Conservation (phyloP, 345 rosid genomes). For the Citrus sinensis region DVS_A1.0 CM039162.1:5399501-5400000, state of each 20-base stretch:
- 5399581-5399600: too few species aligned
- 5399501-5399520: too few species aligned
- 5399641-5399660: too few species aligned
- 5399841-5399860: background rate
- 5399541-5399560: too few species aligned
- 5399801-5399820: background rate
- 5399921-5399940: background rate
- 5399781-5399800: background rate
- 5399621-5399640: too few species aligned
- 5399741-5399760: background rate
- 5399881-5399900: background rate
- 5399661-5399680: too few species aligned
- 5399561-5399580: too few species aligned
- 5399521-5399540: too few species aligned
- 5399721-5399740: background rate
- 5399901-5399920: background rate
- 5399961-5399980: background rate
- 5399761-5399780: background rate
- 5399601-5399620: too few species aligned
- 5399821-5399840: background rate
- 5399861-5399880: background rate
- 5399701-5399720: background rate
- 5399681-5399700: background rate
- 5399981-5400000: too few species aligned
- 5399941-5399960: background rate